Percentiles rank a stretch among this genome's conserved stretches.
phyloP scores from a whole-genome alignment of 371 early-diverging fungal genomes.

The Choanephora cucurbitarum region DNA sequence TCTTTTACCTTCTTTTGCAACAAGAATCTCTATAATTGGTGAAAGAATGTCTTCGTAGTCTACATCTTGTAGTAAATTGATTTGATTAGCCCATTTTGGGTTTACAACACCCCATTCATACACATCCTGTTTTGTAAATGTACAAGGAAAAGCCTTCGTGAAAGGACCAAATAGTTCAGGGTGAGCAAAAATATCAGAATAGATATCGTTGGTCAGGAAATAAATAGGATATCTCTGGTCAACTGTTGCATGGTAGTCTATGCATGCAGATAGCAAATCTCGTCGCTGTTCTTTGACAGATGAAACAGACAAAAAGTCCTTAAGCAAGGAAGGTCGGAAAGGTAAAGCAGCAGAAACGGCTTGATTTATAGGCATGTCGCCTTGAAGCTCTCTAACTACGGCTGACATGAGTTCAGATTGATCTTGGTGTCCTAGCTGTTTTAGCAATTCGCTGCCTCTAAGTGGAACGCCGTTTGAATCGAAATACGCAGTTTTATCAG shows the following conservation, averaged over 20 bases:
- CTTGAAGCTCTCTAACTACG: conserved; percentile 25
- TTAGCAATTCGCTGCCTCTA: neutral
- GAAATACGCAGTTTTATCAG: neutral
- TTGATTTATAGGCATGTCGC: conserved; percentile 38
- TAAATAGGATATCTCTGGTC: conserved; percentile 27
- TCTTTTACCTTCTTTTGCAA: conserved; percentile 30
- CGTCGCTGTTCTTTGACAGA: conserved; percentile 1
- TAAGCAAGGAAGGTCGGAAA: conserved; percentile 19
- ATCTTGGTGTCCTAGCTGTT: conserved; percentile 5
- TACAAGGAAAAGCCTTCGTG: conserved; percentile 28
- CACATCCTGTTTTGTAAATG: conserved; percentile 31
- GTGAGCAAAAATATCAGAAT: conserved; percentile 10
- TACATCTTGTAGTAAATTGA: conserved; percentile 9
- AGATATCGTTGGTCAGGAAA: conserved; percentile 25
- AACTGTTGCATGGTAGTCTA: conserved; percentile 20
- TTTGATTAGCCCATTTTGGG: conserved; percentile 11
- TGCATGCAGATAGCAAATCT: conserved; percentile 24
- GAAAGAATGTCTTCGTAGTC: conserved; percentile 20
- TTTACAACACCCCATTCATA: conserved; percentile 16
- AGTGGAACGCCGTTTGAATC: conserved; percentile 1
- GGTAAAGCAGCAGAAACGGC: conserved; percentile 32
- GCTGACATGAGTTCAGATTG: conserved; percentile 19
- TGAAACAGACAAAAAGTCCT: neutral
- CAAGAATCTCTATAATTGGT: conserved; percentile 29
- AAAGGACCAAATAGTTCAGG: conserved; percentile 20